Base-by-base conservation (phyloP, 352 stramenopile genomes). In the Globisporangium heterothallicum region DNA sequence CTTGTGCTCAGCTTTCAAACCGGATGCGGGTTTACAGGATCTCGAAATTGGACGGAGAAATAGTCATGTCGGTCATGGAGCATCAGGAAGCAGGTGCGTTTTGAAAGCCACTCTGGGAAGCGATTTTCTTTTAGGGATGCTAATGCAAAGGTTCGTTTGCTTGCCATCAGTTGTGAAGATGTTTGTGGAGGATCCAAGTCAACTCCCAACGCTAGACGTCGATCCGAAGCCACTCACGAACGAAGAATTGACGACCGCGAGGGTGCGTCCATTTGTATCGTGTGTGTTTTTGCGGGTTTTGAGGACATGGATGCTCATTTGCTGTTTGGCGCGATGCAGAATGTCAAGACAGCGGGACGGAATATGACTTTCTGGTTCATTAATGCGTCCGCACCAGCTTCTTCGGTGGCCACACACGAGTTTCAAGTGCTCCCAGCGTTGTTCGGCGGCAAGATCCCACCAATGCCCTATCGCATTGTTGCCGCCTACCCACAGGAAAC, bases 401-500 rank as follows among this genome's bases (percentile, higher is more conserved):
- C 35, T 9, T 10, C 53, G 30, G 44, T 38, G 10, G 29, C 53
- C 10, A 49, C 53, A 0, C 19, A 54, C 42, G 57, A 74, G 9
- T 85, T 84, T 42, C 53, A 56, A n/a, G 61, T 78, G 16, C 49
- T 88, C 1, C 74, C 74, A 14, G 79, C 72, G 4, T 59, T 84
- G 0, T 86, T 89, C 48, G 78, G 78, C 25, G 58, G 54, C 25
- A 66, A 68, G 26, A 73, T 89, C 44, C 61, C 68, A 0, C 36
- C 60, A 5, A 69, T 70, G 42, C 79, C 79, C 5, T 82, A 68
- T 22, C 77, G 77, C 7, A 34, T 84, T 8, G 72, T 91, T 45
- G 68, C 70, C 29, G 74, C 79, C 8, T 87, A 81, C 51, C 79
- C 79, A 0, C 64, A 84, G 43, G 74, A 84, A 14, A 91, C 77